phyloP scores from a whole-genome alignment of 2,329 filamentous ascomycete species.

The Penicillium occitanis region DNA sequence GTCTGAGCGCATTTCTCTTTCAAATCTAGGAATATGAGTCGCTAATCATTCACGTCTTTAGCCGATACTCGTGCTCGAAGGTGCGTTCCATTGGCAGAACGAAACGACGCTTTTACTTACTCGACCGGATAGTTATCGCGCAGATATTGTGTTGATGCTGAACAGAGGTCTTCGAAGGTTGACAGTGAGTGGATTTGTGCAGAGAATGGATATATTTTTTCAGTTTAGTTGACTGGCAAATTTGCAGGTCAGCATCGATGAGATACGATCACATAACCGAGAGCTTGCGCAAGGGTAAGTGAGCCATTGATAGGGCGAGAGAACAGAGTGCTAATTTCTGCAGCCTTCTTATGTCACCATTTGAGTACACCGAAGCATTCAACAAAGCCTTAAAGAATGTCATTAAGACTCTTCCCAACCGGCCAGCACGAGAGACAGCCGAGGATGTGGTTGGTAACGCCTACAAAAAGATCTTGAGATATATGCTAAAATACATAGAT shows the following conservation, averaged over 20 bases:
- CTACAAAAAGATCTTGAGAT: neutral
- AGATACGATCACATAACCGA: conserved; percentile 81
- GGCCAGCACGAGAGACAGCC: conserved; percentile 71
- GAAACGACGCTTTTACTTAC: conserved; percentile 5
- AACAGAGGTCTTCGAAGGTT: conserved; percentile 61
- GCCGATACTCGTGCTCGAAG: conserved; percentile 59
- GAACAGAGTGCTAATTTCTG: conserved; percentile 23
- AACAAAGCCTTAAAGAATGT: conserved; percentile 87
- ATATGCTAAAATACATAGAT: conserved; percentile 26
- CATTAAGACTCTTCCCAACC: conserved; percentile 73
- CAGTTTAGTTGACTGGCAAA: conserved; percentile 6
- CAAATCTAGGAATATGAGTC: neutral
- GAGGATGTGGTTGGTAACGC: conserved; percentile 63
- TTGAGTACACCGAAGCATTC: conserved; percentile 85
- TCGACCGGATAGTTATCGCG: conserved; percentile 67
- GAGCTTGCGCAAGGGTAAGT: conserved; percentile 70
- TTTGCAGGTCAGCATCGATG: conserved; percentile 72
- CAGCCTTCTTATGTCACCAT: conserved; percentile 70
- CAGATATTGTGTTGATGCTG: conserved; percentile 78
- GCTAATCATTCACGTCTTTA: conserved; percentile 32
- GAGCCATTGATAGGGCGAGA: neutral
- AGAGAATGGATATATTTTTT: neutral
- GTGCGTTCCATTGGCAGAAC: conserved; percentile 34
- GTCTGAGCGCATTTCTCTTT: conserved; percentile 32
- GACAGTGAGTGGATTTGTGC: conserved; percentile 45